phyloP scores from a whole-genome alignment of 1,139 yeast species.

The Blastobotrys niveus region DNA sequence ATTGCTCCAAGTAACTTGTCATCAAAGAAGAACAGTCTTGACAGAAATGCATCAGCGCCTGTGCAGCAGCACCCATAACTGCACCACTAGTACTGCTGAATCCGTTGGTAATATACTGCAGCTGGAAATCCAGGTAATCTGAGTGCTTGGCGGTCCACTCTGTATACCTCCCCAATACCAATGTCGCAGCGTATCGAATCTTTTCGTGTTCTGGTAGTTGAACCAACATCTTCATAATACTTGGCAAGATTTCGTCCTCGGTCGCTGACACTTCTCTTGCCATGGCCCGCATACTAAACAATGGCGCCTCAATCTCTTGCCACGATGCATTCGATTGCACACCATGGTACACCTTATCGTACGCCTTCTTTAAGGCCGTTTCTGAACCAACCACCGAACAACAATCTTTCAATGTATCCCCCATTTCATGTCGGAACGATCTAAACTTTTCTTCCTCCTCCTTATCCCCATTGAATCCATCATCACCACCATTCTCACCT shows the following conservation, averaged over 20 bases:
- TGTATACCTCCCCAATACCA: constrained; percentile 89
- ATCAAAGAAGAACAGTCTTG: constrained; percentile 76
- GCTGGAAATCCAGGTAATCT: constrained; percentile 71
- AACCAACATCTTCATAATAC: constrained; percentile 63
- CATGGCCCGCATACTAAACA: constrained; percentile 89
- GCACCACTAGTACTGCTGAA: constrained; percentile 44
- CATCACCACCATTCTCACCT: constrained; percentile 36
- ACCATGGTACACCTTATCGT: constrained; percentile 34
- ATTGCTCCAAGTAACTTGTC: constrained; percentile 66
- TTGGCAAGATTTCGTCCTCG: constrained; percentile 69
- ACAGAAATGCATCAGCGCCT: constrained; percentile 91
- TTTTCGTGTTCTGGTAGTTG: constrained; percentile 81
- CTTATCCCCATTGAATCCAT: constrained; percentile 52
- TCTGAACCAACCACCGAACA: constrained; percentile 82
- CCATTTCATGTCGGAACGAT: constrained; percentile 93
- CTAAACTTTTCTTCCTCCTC: constrained; percentile 91
- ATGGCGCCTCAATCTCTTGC: constrained; percentile 88
- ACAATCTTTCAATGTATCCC: constrained; percentile 92
- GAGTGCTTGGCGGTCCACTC: constrained; percentile 92
- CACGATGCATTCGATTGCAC: constrained; percentile 40
- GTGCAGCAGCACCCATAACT: constrained; percentile 80
- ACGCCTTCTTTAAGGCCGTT: constrained; percentile 59
- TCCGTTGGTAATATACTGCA: constrained; percentile 78
- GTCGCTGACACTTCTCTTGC: constrained; percentile 77
- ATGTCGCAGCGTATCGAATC: constrained; percentile 84